Percentiles rank a stretch among this genome's conserved stretches.
Conservation (phyloP, 1,139 yeast species). For the Hansenula sp. region DNA sequence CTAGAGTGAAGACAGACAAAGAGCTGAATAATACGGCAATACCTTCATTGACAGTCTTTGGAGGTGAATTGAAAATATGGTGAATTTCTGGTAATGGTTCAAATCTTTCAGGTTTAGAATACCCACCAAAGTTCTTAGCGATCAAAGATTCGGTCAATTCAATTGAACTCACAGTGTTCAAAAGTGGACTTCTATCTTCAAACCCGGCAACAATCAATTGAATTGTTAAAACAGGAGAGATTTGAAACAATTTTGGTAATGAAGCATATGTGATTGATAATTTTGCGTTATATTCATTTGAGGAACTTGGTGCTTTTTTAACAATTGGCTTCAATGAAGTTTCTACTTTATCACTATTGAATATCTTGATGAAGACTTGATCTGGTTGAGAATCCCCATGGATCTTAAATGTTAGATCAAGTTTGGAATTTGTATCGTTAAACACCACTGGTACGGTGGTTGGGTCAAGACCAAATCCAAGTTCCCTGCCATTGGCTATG, state of each 20-base stretch:
- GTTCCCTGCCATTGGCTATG: constrained; percentile 8
- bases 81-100: constrained; percentile 62
- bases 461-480: constrained; percentile 10
- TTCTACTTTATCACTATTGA: constrained; percentile 17
- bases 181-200: constrained; percentile 10
- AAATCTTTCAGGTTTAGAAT: constrained; percentile 36
- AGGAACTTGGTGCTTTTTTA: constrained; percentile 5
- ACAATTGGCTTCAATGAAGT: constrained; percentile 21
- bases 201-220: constrained; percentile 29
- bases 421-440: constrained; percentile 10
- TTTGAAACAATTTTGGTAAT: constrained; percentile 37
- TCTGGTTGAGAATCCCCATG: constrained; percentile 14
- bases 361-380: constrained; percentile 18
- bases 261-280: constrained; percentile 28
- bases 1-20: constrained; percentile 37
- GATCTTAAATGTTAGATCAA: constrained; percentile 18
- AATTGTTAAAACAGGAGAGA: constrained; percentile 31
- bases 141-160: constrained; percentile 14
- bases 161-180: constrained; percentile 15
- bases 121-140: constrained; percentile 9
- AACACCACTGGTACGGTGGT: constrained; percentile 11
- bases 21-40: constrained; percentile 53
- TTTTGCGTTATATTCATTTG: constrained; percentile 10
- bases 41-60: constrained; percentile 48
- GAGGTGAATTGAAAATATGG: constrained; percentile 60